phyloP scores from a whole-genome alignment of 768 basidiomycete genomes.

The Myochromella boudieri region DNA sequence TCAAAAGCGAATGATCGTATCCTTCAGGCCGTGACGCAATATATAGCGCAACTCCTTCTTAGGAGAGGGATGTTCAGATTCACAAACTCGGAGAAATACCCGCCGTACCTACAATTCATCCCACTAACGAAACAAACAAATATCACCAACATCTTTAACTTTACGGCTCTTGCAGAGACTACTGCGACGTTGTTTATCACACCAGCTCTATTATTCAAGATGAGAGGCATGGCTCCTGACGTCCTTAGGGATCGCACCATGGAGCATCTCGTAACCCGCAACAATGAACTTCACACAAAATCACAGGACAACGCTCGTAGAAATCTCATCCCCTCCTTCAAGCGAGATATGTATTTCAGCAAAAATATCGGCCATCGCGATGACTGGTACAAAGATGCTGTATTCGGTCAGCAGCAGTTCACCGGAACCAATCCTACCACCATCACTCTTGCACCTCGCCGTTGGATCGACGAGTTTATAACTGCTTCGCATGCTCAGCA shows the following conservation, averaged over 20 bases:
- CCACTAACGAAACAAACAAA: neutral
- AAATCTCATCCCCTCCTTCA: neutral
- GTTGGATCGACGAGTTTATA: constrained; percentile 21
- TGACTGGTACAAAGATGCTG: constrained; percentile 32
- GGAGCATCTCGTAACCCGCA: neutral
- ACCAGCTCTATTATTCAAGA: neutral
- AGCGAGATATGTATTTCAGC: neutral
- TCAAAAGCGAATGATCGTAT: no score
- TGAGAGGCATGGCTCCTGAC: neutral
- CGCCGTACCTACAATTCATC: neutral
- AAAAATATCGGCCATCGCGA: constrained; percentile 26
- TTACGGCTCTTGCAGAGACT: neutral
- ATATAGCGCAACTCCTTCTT: neutral
- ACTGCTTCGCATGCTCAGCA: constrained; percentile 14
- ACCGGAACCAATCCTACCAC: constrained; percentile 29
- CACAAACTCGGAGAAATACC: neutral
- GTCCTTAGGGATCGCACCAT: neutral
- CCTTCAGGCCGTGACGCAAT: no score
- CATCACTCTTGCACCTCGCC: constrained; percentile 19
- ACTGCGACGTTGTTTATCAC: neutral
- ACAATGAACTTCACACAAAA: neutral
- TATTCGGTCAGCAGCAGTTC: constrained; percentile 29
- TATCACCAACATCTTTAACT: neutral
- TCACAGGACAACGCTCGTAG: neutral
- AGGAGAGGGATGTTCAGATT: neutral